Percentiles rank a stretch among this genome's conserved stretches.
These are phyloP conservation scores for Crithidia brevicula DNA, from an alignment of 208 protist species.

Conservation along the genomic window DNA sequence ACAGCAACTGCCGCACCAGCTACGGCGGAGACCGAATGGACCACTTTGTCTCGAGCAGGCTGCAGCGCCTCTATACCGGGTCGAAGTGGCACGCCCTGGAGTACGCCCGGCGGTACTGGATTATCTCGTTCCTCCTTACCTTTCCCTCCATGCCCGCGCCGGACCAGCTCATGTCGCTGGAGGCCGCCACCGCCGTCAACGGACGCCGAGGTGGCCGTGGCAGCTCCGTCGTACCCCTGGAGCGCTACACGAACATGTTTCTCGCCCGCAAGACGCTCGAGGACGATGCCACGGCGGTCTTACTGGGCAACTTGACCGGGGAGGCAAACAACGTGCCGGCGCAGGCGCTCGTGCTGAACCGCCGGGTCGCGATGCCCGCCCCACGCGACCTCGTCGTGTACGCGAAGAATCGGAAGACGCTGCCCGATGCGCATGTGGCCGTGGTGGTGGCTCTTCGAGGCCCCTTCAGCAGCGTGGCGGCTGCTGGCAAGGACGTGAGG, in stretches of 20 bases:
- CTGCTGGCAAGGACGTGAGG: slow-evolving; percentile 30
- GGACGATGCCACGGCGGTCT: not conserved
- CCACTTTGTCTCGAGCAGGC: slow-evolving; percentile 61
- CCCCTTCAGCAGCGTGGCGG: slow-evolving; percentile 29
- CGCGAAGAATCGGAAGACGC: slow-evolving; percentile 29
- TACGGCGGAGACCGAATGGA: slow-evolving; percentile 49
- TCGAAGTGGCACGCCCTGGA: slow-evolving; percentile 70
- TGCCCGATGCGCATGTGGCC: slow-evolving; percentile 58
- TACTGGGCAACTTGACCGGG: slow-evolving; percentile 4
- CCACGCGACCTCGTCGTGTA: slow-evolving; percentile 51
- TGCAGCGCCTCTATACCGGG: slow-evolving; percentile 59
- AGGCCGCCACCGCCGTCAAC: slow-evolving; percentile 27
- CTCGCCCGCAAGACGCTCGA: not conserved
- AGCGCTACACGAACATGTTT: slow-evolving; percentile 44
- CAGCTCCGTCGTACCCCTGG: slow-evolving; percentile 22
- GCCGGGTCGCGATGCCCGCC: slow-evolving; percentile 21
- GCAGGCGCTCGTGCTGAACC: slow-evolving; percentile 24
- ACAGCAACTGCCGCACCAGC: slow-evolving; percentile 73
- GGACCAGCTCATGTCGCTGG: slow-evolving; percentile 27
- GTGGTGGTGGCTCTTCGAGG: slow-evolving; percentile 67
- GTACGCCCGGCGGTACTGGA: slow-evolving; percentile 75
- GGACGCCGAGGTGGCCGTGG: slow-evolving; percentile 16
- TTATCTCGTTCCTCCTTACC: slow-evolving; percentile 40
- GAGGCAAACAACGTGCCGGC: slow-evolving; percentile 39
- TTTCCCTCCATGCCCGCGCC: slow-evolving; percentile 33